These are phyloP conservation scores for Penicillium diatomitis DNA, from an alignment of 495 filamentous ascomycete species.

Conservation along the genomic window DNA sequence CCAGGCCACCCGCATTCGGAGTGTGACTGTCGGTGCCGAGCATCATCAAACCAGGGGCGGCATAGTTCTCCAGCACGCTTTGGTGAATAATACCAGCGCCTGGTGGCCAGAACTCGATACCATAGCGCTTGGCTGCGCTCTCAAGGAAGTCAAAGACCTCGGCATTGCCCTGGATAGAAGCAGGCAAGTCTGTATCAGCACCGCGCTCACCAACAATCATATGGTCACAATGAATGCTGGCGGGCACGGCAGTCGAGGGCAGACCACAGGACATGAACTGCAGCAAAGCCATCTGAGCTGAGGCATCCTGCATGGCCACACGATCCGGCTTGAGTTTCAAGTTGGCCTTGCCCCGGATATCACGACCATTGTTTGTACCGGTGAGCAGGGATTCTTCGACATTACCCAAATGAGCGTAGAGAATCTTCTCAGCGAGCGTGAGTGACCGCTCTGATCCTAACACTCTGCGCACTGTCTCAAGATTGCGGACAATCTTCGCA, in stretches of 20 bases:
- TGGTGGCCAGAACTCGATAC: constrained; percentile 97
- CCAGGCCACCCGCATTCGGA: constrained; percentile 88
- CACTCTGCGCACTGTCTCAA: constrained; percentile 22
- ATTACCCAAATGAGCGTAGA: constrained; percentile 90
- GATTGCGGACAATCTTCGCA: constrained; percentile 24
- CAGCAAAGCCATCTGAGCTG: constrained; percentile 93
- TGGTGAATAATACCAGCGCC: constrained; percentile 99
- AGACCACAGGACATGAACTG: constrained; percentile 98
- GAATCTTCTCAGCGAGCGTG: constrained; percentile 92
- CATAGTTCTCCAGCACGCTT: constrained; percentile 96
- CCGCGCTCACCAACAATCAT: constrained; percentile 91
- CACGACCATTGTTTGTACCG: constrained; percentile 52
- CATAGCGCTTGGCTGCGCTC: constrained; percentile 89
- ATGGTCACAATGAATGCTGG: constrained; percentile 97
- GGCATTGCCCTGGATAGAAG: constrained; percentile 83
- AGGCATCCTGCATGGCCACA: constrained; percentile 98
- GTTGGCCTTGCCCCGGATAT: constrained; percentile 78
- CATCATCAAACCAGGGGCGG: constrained; percentile 97
- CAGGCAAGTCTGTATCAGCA: constrained; percentile 77
- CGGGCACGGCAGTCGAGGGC: constrained; percentile 85
- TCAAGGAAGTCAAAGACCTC: constrained; percentile 98
- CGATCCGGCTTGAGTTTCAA: constrained; percentile 96
- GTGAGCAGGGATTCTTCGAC: constrained; percentile 47
- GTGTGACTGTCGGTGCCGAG: constrained; percentile 98
- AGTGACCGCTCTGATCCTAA: constrained; percentile 45